A percentile compares a stretch with the other conserved stretches of the same genome.
These are phyloP conservation scores for Cladophialophora immunda DNA, from an alignment of 2,329 filamentous ascomycete species.

Conservation along the genomic window DNA sequence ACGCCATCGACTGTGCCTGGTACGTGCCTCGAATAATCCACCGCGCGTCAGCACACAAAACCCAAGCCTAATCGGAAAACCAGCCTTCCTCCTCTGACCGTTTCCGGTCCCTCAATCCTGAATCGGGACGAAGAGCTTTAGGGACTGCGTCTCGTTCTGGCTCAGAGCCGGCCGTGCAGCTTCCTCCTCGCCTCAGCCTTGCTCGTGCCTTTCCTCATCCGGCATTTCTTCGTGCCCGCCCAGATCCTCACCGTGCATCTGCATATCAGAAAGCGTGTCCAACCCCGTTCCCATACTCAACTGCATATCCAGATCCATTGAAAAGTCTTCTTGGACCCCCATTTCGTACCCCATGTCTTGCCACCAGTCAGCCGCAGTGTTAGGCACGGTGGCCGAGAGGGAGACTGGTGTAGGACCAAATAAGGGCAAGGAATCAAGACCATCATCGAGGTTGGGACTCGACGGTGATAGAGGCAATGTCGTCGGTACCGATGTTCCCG, in stretches of 20 bases:
- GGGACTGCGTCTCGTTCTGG: background rate
- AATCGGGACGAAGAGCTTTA: background rate
- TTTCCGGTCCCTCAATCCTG: background rate
- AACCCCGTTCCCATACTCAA: constrained; percentile 7
- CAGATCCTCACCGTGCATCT: constrained; percentile 67
- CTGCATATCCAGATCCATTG: constrained; percentile 24
- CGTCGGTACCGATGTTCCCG: background rate
- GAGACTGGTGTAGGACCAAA: background rate
- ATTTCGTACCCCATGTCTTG: constrained; percentile 19
- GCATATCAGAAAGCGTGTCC: constrained; percentile 4
- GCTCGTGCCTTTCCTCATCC: constrained; percentile 75
- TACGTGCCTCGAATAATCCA: background rate
- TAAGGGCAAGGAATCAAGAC: background rate
- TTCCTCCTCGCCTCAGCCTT: constrained; percentile 56
- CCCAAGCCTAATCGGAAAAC: background rate
- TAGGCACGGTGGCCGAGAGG: background rate
- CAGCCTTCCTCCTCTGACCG: background rate
- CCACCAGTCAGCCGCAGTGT: constrained; percentile 11
- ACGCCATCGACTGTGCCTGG: background rate
- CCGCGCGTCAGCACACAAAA: background rate
- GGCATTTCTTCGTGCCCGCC: constrained; percentile 74
- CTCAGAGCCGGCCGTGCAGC: background rate
- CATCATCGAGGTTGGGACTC: background rate
- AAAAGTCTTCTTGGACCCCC: constrained; percentile 4
- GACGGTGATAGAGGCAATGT: background rate